Percentiles rank a stretch among this genome's conserved stretches.
Evolutionary conservation across 2,329 filamentous ascomycete genomes (phyloP).

Genomic region (Fusarium subglutinans): DNA sequence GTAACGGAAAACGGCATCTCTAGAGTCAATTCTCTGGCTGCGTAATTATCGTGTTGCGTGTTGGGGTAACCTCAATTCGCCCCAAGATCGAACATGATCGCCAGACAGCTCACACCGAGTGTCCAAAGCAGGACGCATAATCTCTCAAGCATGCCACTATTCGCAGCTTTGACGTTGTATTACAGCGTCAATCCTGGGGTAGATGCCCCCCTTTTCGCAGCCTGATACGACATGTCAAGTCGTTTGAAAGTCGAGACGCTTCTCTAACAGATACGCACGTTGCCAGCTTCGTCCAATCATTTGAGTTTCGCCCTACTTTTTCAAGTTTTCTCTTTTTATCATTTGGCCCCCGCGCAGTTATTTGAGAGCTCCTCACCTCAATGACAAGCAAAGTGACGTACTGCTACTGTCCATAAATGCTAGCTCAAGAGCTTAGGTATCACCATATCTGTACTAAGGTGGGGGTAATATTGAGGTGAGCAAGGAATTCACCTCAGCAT

Average conservation of each 20-base stretch:
- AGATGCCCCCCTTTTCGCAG: slow-evolving; percentile 15
- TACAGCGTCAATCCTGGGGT: slow-evolving; percentile 40
- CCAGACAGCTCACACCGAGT: slow-evolving; percentile 15
- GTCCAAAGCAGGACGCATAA: not conserved
- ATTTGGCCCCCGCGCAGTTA: not conserved
- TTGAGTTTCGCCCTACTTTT: not conserved
- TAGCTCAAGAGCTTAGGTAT: not conserved
- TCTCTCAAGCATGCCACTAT: slow-evolving; percentile 23
- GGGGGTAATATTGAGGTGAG: slow-evolving; percentile 1
- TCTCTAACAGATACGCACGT: slow-evolving; percentile 15
- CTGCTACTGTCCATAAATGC: not conserved
- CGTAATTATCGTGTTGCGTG: not conserved
- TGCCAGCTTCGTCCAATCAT: slow-evolving; percentile 2
- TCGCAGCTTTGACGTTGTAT: slow-evolving; percentile 21
- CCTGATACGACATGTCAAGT: slow-evolving; percentile 36
- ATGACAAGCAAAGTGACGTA: slow-evolving; percentile 15
- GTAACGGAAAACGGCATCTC: slow-evolving; percentile 24
- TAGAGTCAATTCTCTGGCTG: slow-evolving; percentile 6
- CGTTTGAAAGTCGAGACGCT: slow-evolving; percentile 33
- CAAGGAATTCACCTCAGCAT: not conserved
- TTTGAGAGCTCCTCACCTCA: not conserved
- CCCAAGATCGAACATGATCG: not conserved
- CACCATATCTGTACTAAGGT: not conserved
- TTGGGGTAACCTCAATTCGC: not conserved
- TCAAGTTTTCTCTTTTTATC: not conserved